Base-by-base conservation (phyloP, 2,329 filamentous ascomycete species). In the Apiospora malaysiana region DNA sequence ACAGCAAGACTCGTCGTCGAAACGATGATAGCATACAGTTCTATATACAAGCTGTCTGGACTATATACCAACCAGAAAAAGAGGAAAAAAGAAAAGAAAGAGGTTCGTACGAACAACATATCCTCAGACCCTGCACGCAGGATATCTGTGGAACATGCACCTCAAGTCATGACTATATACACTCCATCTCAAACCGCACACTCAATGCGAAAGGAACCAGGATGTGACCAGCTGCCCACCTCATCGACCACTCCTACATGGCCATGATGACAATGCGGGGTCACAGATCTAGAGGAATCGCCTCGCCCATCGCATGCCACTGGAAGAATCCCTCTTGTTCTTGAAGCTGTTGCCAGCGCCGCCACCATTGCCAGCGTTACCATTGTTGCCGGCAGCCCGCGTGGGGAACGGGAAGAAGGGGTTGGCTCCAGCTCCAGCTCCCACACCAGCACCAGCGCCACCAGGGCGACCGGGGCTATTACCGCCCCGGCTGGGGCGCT, bases 361-460 rank as follows among this genome's bases (percentile, higher is more conserved):
- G 5, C 40, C 40, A 42, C 4, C 8, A 9, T 42, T 42, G 40
- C 42, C 40, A 42, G 40, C 8, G 40, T 42, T 42, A 9, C 42
- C 42, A 7, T 32, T 32, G 51, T 32, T 32, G 51, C 27, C 27
- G 12, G 51, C 25, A 7, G 18, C 27, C 25, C 27, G 27, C 51
- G 51, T 51, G 49, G 49, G 49, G 23, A 51, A 51, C 12, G 49
- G 49, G 51, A 59, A 59, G 51, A 59, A 32, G 16, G 27, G 27
- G 51, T 59, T 59, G 27, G 23, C 6, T 9, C 49, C 49, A 14
- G 27, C 27, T 2, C 51, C 51, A 14, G 49, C 27, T 2, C 51
- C 51, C 4, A 25, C 51, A 27, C 25, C 51, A n/a, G 51, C 51
- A 10, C 42, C 51, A n/a, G 51, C 51, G 3, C 42, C 42, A 45